phyloP scores from a whole-genome alignment of 2,329 filamentous ascomycete genomes.

The Colletotrichum magnum region DNA sequence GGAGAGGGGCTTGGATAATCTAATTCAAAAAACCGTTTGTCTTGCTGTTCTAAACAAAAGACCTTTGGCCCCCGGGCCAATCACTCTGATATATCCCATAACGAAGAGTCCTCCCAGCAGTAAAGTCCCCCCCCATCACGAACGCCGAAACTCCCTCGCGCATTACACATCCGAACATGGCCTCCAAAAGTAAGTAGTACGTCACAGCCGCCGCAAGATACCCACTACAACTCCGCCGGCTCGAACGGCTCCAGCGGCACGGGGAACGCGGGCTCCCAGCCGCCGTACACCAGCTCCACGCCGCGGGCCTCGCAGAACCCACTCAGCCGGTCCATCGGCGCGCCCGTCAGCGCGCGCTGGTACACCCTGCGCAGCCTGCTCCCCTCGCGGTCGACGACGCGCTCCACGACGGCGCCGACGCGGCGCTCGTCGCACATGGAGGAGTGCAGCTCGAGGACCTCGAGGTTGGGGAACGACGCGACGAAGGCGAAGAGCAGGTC shows the following conservation, averaged over 20 bases:
- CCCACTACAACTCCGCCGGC: neutral
- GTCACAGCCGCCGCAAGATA: no score
- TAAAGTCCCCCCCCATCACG: no score
- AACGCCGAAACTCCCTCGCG: no score
- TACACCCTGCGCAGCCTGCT: conserved; percentile 31
- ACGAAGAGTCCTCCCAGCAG: no score
- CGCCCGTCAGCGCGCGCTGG: conserved; percentile 35
- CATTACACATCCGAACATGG: no score
- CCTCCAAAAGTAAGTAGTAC: no score
- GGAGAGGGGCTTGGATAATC: no score
- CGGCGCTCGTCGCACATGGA: conserved; percentile 9
- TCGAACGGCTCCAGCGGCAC: conserved; percentile 22
- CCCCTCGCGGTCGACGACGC: neutral
- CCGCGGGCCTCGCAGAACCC: conserved; percentile 25
- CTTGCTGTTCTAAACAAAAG: no score
- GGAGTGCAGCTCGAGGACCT: conserved; percentile 40
- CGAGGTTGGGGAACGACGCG: conserved; percentile 41
- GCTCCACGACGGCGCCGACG: conserved; percentile 23
- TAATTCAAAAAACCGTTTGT: no score
- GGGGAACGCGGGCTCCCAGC: conserved; percentile 33
- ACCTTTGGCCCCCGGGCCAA: no score
- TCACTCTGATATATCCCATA: no score
- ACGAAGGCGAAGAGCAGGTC: conserved; percentile 39
- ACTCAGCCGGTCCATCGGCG: conserved; percentile 33
- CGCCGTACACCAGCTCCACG: conserved; percentile 32